Evolutionary conservation across 202 grass and related monocot species (phyloP), one percentile per base, ranked within the genome.

Genomic region (Dendrocalamus latiflorus): DNA sequence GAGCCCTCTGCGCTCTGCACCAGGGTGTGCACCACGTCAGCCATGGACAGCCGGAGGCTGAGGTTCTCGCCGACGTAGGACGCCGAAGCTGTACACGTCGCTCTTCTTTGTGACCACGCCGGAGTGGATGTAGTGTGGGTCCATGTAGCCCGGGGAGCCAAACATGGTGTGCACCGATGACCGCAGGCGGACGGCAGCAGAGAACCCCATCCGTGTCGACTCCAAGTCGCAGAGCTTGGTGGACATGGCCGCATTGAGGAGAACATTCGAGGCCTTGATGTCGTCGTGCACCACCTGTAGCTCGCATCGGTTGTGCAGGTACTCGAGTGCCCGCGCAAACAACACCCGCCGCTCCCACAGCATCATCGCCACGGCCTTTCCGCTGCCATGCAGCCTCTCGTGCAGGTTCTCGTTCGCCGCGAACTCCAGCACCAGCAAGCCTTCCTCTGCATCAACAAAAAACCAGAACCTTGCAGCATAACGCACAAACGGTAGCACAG

Each of bases 221-320:
- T 88, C 91, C 75, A 99, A 99, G 91, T 99, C 96, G 70, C 93
- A 99, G 30, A 99, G 90, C 81, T 94, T 95, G 65, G 96, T 86
- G 37, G 51, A 43, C 87, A 99, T 85, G 45, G 77, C 14, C 1
- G 78, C 79, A 57, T 94, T 88, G 41, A 97, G 90, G 37, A 97
- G 92, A 45, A 99, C 88, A 81, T 99, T 99, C 3, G 91, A 91
- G 0, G 96, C 85, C 84, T 99, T 99, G 1, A 99, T 77, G 75
- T 99, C 96, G 25, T 91, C 91, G 70, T 99, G 96, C 79, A 99
- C 83, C 78, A 98, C 86, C 63, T 88, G 89, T 42, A 85, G 92
- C 89, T 98, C 95, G 86, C 92, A 93, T 12, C 36, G 82, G 17
- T 98, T 87, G 86, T 98, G 93, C 9, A 30, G 93, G 87, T 98